Evolutionary conservation across 257 asterid species (phyloP), one percentile per base, ranked within the genome.

Genomic region (Capsicum pubescens): DNA sequence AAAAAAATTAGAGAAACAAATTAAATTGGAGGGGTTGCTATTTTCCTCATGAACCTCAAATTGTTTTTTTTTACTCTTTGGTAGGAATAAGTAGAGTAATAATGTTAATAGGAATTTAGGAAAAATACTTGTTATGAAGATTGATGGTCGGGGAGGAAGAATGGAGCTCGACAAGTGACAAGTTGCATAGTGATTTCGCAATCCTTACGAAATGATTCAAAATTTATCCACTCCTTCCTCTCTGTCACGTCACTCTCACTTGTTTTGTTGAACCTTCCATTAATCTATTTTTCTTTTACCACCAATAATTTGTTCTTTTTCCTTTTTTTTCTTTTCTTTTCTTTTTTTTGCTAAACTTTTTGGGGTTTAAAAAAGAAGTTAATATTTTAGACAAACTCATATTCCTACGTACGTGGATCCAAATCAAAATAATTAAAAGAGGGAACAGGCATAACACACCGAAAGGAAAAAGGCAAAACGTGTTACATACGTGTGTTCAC

Each of bases 161-260:
- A 52, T 52, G 12, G 61, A 68, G 78, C 32, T 26, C 32, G 32
- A 55, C 7, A 72, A 19, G 4, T 19, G 60, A 26, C 64, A 82
- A 82, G 79, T 82, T 61, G 84, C 66, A 15, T 10, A 44, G 79
- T 82, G 21, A 66, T 35, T 26, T 82, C 52, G n/a, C 76, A 46
- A 82, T 64, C 79, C 9, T 64, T 12, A 55, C 17, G 64, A 61
- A 52, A 64, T 64, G 79, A 52, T 63, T 77, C 81, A 77, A 54
- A 77, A 26, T 56, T 56, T 77, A 77, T 54, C 48, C 50, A 77
- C 64, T 54, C 50, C 64, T 21, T 76, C 63, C 19, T 54, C 21
- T 54, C 64, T 77, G 64, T 76, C 19, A 52, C 7, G 64, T 54
- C 81, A 54, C 64, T 77, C 9, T 77, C 81, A 74, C 59, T 74